Conservation (phyloP, 2,329 filamentous ascomycete species). For the Penicillium sp. region DNA sequence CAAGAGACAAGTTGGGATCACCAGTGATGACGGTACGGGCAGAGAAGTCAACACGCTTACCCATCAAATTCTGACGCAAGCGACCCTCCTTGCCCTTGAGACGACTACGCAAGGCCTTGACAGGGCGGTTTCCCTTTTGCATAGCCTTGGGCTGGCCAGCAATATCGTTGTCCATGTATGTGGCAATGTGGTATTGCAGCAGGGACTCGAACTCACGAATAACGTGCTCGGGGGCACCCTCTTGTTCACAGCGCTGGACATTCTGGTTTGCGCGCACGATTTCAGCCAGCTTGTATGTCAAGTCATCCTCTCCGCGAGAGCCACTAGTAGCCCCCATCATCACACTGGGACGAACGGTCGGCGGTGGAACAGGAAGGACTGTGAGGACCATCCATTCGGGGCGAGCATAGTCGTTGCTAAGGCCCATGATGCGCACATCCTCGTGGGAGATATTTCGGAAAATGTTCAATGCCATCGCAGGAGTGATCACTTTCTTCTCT, state of each 20-base stretch:
- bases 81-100: slow-evolving; percentile 99
- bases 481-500: slow-evolving; percentile 78
- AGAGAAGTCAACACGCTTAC: slow-evolving; percentile 98
- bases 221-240: slow-evolving; percentile 89
- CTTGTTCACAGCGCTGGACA: slow-evolving; percentile 82
- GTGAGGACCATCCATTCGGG: slow-evolving; percentile 99
- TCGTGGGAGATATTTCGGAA: slow-evolving; percentile 79
- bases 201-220: slow-evolving; percentile 85
- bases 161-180: slow-evolving; percentile 99
- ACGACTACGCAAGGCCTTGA: slow-evolving; percentile 94
- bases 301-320: slow-evolving; percentile 93
- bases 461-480: slow-evolving; percentile 79
- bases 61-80: slow-evolving; percentile 98
- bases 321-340: slow-evolving; percentile 93
- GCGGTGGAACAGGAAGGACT: slow-evolving; percentile 89
- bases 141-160: slow-evolving; percentile 90
- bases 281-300: slow-evolving; percentile 98
- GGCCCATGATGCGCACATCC: slow-evolving; percentile 80
- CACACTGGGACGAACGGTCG: slow-evolving; percentile 93
- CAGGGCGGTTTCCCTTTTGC: slow-evolving; percentile 93
- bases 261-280: slow-evolving; percentile 97
- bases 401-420: slow-evolving; percentile 91
- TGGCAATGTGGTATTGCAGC: slow-evolving; percentile 96
- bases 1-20: slow-evolving; percentile 91
- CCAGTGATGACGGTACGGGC: slow-evolving; percentile 99